A percentile compares a stretch with the other conserved stretches of the same genome.
phyloP scores from a whole-genome alignment of 257 asterid genomes.

The Solanum medicagineum region DNA sequence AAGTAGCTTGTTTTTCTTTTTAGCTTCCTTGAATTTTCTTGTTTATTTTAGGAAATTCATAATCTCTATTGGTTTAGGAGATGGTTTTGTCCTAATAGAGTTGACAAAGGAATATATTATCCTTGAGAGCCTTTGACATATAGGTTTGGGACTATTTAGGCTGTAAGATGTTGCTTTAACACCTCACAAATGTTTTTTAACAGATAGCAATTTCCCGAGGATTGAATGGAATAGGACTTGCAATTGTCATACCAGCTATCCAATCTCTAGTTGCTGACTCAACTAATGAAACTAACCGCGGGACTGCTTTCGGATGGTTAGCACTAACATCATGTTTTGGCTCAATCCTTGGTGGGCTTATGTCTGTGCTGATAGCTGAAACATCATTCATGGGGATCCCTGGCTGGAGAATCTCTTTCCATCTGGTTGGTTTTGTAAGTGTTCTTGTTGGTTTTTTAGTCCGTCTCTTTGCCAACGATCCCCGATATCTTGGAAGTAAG shows the following conservation, averaged over 20 bases:
- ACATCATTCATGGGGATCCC: conserved; percentile 56
- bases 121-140: too few relatives aligned
- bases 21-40: background rate
- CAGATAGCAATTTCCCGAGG: conserved; percentile 90
- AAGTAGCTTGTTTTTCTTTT: background rate
- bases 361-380: conserved; percentile 57
- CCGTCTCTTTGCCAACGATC: conserved; percentile 52
- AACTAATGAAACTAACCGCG: conserved; percentile 66
- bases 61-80: too few relatives aligned
- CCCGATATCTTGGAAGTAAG: conserved; percentile 22
- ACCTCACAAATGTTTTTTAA: background rate
- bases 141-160: background rate
- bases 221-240: conserved; percentile 85
- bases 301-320: conserved; percentile 89
- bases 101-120: too few relatives aligned
- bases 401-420: conserved; percentile 84
- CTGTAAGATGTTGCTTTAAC: background rate
- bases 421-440: conserved; percentile 55
- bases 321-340: conserved; percentile 52
- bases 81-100: too few relatives aligned
- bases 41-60: too few relatives aligned
- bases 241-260: conserved; percentile 79
- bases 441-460: conserved; percentile 54
- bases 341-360: conserved; percentile 52
- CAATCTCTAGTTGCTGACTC: conserved; percentile 86